Conservation (phyloP, 768 basidiomycete species). For the Amanita rubescens region DNA sequence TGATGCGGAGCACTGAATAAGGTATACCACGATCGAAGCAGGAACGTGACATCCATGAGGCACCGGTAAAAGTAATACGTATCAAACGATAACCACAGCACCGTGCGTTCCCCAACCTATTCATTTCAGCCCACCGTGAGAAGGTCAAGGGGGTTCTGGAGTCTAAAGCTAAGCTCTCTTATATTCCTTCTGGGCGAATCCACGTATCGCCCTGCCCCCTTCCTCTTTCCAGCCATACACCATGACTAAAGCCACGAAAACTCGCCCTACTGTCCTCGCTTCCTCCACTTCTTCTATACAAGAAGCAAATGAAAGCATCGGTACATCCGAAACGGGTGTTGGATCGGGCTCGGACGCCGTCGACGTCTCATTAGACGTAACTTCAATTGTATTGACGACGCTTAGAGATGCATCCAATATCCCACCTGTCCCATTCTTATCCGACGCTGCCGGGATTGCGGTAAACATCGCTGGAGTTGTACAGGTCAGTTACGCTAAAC, state of each 20-base stretch:
- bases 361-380: not conserved
- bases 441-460: constrained; percentile 3
- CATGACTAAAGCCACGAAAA: not conserved
- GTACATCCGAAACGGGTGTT: not conserved
- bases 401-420: not conserved
- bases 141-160: not conserved
- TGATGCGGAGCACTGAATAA: too few species aligned
- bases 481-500: not conserved
- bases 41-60: not conserved
- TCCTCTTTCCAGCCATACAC: not conserved
- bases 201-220: not conserved
- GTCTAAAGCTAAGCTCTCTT: not conserved
- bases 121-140: too few species aligned
- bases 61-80: not conserved
- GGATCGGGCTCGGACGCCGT: not conserved
- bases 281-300: not conserved
- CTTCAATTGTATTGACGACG: not conserved
- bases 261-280: not conserved
- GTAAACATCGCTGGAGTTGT: not conserved
- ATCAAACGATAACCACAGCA: not conserved
- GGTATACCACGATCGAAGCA: too few species aligned
- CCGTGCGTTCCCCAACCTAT: too few species aligned
- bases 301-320: not conserved
- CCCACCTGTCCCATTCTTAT: constrained; percentile 3
- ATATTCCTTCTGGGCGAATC: not conserved